Base-by-base conservation (phyloP, 2,329 filamentous ascomycete genomes). In the Achaetomium macrosporum region DNA sequence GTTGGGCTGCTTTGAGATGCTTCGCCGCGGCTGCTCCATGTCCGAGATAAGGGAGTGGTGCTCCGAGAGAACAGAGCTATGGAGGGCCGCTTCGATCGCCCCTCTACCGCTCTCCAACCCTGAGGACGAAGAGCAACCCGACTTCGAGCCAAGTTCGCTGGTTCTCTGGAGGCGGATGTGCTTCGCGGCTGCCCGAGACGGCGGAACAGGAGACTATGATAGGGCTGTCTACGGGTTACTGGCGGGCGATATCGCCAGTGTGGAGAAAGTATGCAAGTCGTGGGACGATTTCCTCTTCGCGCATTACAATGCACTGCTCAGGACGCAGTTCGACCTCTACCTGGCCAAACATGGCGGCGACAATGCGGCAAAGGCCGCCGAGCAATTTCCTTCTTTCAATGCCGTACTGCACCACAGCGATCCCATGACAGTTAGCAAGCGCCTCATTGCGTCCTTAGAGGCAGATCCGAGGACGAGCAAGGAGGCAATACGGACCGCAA, bases 1-100 rank as follows among this genome's bases (percentile, higher is more conserved):
- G 91, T 78, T 91, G 56, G 87, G 88, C n/a, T 93, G 89, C 70
- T 97, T 90, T 74, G 90, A 96, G 68, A 88, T 96, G 75, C 76
- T 99, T 48, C 84, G 92, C 45, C 83, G 90, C 42, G 93, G 93
- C n/a, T 84, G 83, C 59, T 82, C 77, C 56, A 82, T 87, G 71
- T 71, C 79, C 9, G 81, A 87, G 36, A 87, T 97, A 57, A 81
- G 83, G 50, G 87, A 91, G 45, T 96, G 90, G 89, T 95, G 90
- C 63, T 75, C 85, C 43, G 87, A 92, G 62, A 81, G 88, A 54
- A 88, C 89, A 10, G 91, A 97, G 71, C 81, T 85, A 56, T 99
- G 92, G 92, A 84, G 92, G 57, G 90, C 90, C 40, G 79, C 92
- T 35, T 88, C 87, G 55, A 80, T 97, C 63, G 88, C 88, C 19